Percentiles rank a stretch among this genome's conserved stretches.
phyloP scores from a whole-genome alignment of 768 basidiomycete species.

The Postia placenta region DNA sequence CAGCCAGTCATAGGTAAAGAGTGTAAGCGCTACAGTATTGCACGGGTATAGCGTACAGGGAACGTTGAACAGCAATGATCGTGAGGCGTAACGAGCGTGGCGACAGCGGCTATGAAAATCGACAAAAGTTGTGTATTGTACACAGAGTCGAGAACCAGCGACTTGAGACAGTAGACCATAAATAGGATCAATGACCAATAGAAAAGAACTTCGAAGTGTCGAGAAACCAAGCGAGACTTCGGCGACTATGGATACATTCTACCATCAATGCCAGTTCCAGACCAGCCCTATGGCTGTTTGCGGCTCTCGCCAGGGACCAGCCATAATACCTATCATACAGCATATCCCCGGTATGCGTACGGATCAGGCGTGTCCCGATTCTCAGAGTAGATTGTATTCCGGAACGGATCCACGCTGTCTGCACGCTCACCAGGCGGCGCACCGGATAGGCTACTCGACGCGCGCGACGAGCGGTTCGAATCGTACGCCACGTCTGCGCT shows the following conservation, averaged over 20 bases:
- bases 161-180: neutral
- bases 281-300: neutral
- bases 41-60: no score
- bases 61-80: no score
- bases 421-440: neutral
- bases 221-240: neutral
- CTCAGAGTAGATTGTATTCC: neutral
- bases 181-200: neutral
- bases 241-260: neutral
- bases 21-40: no score
- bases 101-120: no score
- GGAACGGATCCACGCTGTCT: neutral
- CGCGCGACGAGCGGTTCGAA: slow-evolving; percentile 1
- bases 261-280: neutral
- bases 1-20: no score
- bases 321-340: neutral
- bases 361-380: neutral
- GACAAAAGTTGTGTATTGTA: no score
- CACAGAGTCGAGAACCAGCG: neutral
- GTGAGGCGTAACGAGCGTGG: no score
- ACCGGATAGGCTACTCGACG: neutral
- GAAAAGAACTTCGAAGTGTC: neutral
- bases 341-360: neutral
- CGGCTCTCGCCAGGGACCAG: neutral
- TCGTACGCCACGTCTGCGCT: neutral